Evolutionary conservation across 1,284 basidiomycete species (phyloP).

Genomic region (Rhodotorula glutinis): DNA sequence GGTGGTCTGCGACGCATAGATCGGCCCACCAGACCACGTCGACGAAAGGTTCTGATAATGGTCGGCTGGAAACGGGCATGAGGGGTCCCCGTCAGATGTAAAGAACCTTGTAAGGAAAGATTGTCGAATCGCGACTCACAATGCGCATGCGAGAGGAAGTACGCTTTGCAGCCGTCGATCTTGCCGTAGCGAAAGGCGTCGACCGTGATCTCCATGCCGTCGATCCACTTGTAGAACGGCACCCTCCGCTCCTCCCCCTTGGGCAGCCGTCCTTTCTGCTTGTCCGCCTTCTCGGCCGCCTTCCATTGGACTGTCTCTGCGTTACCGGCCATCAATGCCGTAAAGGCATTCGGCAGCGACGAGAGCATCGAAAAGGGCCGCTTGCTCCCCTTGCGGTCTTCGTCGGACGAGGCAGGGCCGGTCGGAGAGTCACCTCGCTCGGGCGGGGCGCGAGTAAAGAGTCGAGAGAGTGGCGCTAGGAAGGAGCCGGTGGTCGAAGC

Average conservation of each 20-base stretch:
- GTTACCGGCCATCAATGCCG: constrained; percentile 73
- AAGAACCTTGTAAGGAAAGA: too few relatives aligned
- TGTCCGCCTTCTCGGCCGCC: constrained; percentile 60
- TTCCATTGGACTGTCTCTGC: constrained; percentile 80
- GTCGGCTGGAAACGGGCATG: constrained; percentile 9
- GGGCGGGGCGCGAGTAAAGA: constrained; percentile 11
- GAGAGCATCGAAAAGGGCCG: constrained; percentile 23
- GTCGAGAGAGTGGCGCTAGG: constrained; percentile 17
- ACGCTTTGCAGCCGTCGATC: constrained; percentile 42
- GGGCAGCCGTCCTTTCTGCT: constrained; percentile 33
- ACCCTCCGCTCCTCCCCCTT: constrained; percentile 61
- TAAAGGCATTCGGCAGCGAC: constrained; percentile 59
- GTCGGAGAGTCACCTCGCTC: background rate
- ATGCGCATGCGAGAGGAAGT: constrained; percentile 72
- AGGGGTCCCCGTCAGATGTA: background rate
- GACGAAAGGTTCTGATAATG: constrained; percentile 74
- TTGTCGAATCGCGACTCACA: constrained; percentile 56
- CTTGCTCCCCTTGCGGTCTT: constrained; percentile 33
- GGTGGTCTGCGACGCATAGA: constrained; percentile 82
- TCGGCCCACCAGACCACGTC: constrained; percentile 83
- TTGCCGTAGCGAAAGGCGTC: constrained; percentile 42
- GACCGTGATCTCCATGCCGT: constrained; percentile 69
- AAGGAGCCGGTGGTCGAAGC: background rate
- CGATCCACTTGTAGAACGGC: constrained; percentile 90
- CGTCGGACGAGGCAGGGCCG: background rate